Conservation (phyloP, 768 basidiomycete genomes). For the Lanmaoa pseudosensibilis region DNA sequence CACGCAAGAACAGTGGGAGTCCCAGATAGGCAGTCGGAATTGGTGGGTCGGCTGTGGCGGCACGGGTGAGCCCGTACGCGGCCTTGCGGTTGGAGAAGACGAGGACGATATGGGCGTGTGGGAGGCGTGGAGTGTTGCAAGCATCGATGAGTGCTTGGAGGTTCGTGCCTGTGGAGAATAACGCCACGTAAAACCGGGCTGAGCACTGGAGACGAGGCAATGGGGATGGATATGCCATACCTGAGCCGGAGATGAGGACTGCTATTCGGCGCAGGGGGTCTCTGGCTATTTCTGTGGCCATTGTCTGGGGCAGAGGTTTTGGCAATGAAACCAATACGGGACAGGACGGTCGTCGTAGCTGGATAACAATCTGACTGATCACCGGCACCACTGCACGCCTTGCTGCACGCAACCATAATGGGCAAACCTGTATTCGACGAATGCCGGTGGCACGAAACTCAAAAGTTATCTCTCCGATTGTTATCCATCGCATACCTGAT, state of each 20-base stretch:
- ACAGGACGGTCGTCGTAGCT: constrained; percentile 6
- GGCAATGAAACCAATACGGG: constrained; percentile 3
- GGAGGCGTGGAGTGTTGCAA: constrained; percentile 68
- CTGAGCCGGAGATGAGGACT: constrained; percentile 66
- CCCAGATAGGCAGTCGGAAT: constrained; percentile 84
- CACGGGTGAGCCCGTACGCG: constrained; percentile 87
- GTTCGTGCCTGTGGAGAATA: constrained; percentile 69
- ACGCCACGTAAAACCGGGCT: background rate
- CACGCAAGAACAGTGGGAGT: constrained; percentile 80
- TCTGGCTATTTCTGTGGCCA: background rate
- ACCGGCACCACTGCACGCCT: too few species aligned
- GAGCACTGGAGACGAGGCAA: background rate
- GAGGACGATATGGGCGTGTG: constrained; percentile 66
- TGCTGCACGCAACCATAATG: background rate
- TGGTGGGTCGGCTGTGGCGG: constrained; percentile 62
- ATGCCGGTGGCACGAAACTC: background rate
- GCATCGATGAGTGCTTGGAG: constrained; percentile 96
- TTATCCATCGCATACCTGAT: background rate
- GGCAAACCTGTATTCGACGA: background rate
- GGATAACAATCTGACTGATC: background rate
- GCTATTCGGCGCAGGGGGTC: constrained; percentile 15
- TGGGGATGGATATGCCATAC: constrained; percentile 29
- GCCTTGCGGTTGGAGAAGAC: constrained; percentile 92
- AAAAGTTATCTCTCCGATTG: background rate
- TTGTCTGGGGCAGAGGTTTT: background rate